A percentile compares a stretch with the other conserved stretches of the same genome.
Conservation (phyloP, 2,329 filamentous ascomycete genomes). For the Sporothrix mexicana region DNA sequence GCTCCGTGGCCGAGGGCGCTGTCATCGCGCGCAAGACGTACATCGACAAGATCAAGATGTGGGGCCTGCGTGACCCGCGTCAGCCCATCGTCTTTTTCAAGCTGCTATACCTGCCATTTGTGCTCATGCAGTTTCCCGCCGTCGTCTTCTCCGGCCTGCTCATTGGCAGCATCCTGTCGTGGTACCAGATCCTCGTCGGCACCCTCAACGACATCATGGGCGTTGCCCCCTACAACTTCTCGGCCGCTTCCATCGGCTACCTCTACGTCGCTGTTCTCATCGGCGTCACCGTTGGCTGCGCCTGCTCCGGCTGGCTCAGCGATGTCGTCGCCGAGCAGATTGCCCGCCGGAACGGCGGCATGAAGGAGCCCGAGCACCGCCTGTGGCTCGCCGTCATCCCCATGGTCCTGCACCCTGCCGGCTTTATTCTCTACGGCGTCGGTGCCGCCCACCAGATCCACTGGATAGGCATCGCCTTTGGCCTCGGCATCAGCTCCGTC, state of each 20-base stretch:
- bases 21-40: too few relatives aligned
- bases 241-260: conserved; percentile 37
- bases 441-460: conserved; percentile 51
- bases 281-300: conserved; percentile 38
- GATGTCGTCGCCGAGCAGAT: conserved; percentile 42
- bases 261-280: conserved; percentile 39
- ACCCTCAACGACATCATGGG: conserved; percentile 38
- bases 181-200: conserved; percentile 42
- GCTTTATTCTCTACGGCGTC: conserved; percentile 56
- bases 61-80: too few relatives aligned
- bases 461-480: conserved; percentile 51
- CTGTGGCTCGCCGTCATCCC: conserved; percentile 42
- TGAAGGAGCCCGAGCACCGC: conserved; percentile 44
- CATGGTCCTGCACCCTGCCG: conserved; percentile 41
- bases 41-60: too few relatives aligned
- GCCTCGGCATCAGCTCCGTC: conserved; percentile 51
- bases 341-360: conserved; percentile 50
- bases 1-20: too few relatives aligned
- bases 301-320: conserved; percentile 38
- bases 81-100: too few relatives aligned
- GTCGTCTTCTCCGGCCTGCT: conserved; percentile 39
- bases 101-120: conserved; percentile 25
- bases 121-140: conserved; percentile 33
- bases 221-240: conserved; percentile 40
- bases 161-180: conserved; percentile 42